Conservation (phyloP, 257 asterid species). For the Solanum tarijense region DNA sequence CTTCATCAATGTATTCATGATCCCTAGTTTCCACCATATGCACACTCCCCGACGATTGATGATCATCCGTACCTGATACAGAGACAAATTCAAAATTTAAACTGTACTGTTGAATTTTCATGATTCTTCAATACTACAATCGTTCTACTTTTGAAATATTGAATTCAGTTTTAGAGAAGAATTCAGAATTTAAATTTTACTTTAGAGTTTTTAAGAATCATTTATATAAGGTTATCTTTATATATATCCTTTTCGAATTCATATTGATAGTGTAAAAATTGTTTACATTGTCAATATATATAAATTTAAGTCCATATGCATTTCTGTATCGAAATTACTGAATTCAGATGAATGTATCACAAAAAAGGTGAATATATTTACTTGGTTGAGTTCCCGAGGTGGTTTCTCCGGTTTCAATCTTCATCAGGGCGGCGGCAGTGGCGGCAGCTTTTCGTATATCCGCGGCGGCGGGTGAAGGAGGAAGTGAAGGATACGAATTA, state of each 20-base stretch:
- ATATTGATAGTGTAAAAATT: background rate
- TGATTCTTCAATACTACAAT: background rate
- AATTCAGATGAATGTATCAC: background rate
- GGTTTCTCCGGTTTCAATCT: background rate
- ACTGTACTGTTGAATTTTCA: background rate
- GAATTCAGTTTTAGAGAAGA: background rate
- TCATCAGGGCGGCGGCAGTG: constrained; percentile 35
- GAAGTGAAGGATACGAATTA: constrained; percentile 19
- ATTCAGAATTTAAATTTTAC: too few relatives aligned
- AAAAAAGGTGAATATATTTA: background rate
- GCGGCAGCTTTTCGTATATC: constrained; percentile 45
- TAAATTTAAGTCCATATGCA: fast-evolving
- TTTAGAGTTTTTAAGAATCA: background rate
- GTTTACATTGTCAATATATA: background rate
- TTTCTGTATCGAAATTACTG: background rate
- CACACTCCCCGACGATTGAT: background rate
- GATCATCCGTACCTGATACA: background rate
- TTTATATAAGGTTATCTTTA: background rate
- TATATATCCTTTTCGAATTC: too few relatives aligned
- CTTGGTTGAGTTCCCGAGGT: background rate
- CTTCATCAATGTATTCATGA: constrained; percentile 27
- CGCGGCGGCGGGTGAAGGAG: constrained; percentile 27
- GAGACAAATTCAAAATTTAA: background rate
- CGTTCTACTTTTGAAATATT: background rate
- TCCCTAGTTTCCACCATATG: background rate